Evolutionary conservation across 2,329 filamentous ascomycete species (phyloP).

Genomic region (Aquanectria penicillioides): DNA sequence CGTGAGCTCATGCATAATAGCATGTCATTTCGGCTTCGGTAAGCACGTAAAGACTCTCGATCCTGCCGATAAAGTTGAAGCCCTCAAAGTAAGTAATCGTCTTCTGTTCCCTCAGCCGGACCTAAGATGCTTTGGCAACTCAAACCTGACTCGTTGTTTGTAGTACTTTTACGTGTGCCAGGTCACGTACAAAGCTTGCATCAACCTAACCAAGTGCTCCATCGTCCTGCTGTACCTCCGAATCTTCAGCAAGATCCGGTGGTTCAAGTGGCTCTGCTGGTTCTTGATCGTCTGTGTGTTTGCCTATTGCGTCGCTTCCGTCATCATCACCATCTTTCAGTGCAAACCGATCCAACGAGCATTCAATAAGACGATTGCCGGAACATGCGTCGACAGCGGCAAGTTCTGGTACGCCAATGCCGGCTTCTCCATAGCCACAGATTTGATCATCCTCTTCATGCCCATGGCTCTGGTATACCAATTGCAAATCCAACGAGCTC

Average conservation of each 20-base stretch:
- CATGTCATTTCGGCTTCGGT: conserved; percentile 39
- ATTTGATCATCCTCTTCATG: conserved; percentile 55
- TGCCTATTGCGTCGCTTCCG: conserved; percentile 41
- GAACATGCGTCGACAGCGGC: conserved; percentile 55
- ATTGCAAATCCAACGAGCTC: conserved; percentile 50
- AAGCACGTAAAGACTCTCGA: conserved; percentile 26
- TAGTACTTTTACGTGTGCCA: conserved; percentile 42
- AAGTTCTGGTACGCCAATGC: conserved; percentile 60
- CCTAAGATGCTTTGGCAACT: neutral
- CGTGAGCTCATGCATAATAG: conserved; percentile 18
- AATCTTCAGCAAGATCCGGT: conserved; percentile 44
- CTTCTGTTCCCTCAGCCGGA: neutral
- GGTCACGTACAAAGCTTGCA: conserved; percentile 44
- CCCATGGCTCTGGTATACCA: conserved; percentile 56
- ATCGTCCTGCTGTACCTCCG: conserved; percentile 47
- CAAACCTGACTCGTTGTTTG: neutral
- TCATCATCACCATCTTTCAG: conserved; percentile 42
- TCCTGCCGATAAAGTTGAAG: conserved; percentile 27
- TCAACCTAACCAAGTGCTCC: conserved; percentile 46
- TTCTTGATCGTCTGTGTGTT: conserved; percentile 37
- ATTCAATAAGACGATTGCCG: conserved; percentile 53
- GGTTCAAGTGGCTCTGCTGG: conserved; percentile 40
- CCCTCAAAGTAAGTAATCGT: conserved; percentile 28
- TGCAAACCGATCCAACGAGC: conserved; percentile 48
- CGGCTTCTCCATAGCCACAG: conserved; percentile 56